A percentile compares a stretch with the other conserved stretches of the same genome.
Conservation (phyloP, 2,329 filamentous ascomycete genomes). For the Colletotrichum scovillei region DNA sequence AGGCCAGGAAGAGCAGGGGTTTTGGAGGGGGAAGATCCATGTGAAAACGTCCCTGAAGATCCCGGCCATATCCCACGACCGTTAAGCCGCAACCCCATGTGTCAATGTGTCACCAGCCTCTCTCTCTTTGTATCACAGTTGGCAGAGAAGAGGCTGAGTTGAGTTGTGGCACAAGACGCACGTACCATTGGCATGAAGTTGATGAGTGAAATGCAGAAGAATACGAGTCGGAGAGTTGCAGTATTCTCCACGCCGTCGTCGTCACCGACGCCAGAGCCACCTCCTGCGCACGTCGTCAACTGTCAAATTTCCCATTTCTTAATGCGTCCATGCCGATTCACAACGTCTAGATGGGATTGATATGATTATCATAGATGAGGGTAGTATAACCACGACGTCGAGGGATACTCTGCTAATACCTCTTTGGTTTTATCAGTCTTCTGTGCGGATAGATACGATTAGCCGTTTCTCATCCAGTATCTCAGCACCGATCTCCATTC, state of each 20-base stretch:
- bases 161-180: slow-evolving; percentile 26
- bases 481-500: neutral
- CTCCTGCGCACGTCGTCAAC: slow-evolving; percentile 15
- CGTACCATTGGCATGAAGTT: slow-evolving; percentile 32
- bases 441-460: too few species aligned
- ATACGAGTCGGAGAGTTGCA: slow-evolving; percentile 29
- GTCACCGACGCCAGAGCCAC: slow-evolving; percentile 27
- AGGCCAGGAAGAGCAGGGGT: slow-evolving; percentile 4
- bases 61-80: slow-evolving; percentile 25
- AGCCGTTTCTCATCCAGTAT: neutral
- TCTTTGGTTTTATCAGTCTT: neutral
- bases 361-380: neutral
- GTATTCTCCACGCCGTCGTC: slow-evolving; percentile 26
- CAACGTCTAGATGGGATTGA: neutral
- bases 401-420: neutral
- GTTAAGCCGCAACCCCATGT: slow-evolving; percentile 30
- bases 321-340: slow-evolving; percentile 24
- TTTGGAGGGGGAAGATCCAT: slow-evolving; percentile 3
- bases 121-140: neutral
- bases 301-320: slow-evolving; percentile 25
- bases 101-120: slow-evolving; percentile 25
- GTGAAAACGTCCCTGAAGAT: slow-evolving; percentile 34
- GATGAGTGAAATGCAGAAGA: slow-evolving; percentile 10
- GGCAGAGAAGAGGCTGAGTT: slow-evolving; percentile 31
- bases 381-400: slow-evolving; percentile 2